A percentile compares a stretch with the other conserved stretches of the same genome.
These are phyloP conservation scores for Vigna nakashimae DNA, from an alignment of 306 rosid species.

Conservation along the genomic window DNA sequence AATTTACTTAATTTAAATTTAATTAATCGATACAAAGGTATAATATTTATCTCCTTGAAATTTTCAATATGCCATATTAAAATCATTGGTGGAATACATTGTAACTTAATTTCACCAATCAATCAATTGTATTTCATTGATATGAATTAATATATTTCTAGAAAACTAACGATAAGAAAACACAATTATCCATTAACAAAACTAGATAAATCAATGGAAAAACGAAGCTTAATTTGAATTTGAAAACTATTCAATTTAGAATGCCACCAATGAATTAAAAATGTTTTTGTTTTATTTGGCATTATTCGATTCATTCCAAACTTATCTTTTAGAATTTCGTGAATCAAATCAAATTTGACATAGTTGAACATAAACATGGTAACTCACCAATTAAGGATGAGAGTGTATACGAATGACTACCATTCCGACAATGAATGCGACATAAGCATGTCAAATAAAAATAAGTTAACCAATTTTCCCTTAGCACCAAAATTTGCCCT, in stretches of 20 bases:
- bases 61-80: no score
- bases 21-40: no score
- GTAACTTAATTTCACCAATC: no score
- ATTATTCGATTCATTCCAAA: background rate
- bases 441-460: background rate
- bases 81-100: no score
- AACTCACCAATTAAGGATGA: background rate
- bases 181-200: no score
- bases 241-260: background rate
- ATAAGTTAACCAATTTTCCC: background rate
- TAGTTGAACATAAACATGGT: background rate
- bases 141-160: no score
- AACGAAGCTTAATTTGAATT: background rate
- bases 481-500: background rate
- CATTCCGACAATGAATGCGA: background rate
- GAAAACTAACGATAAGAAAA: no score
- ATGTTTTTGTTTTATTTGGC: background rate
- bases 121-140: no score
- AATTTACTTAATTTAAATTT: no score
- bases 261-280: background rate
- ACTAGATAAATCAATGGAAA: background rate
- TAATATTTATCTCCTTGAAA: no score
- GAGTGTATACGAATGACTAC: background rate
- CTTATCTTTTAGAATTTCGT: background rate
- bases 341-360: background rate